These are phyloP conservation scores for Pseudogymnoascus sp. DNA, from an alignment of 2,329 filamentous ascomycete species.

Conservation along the genomic window DNA sequence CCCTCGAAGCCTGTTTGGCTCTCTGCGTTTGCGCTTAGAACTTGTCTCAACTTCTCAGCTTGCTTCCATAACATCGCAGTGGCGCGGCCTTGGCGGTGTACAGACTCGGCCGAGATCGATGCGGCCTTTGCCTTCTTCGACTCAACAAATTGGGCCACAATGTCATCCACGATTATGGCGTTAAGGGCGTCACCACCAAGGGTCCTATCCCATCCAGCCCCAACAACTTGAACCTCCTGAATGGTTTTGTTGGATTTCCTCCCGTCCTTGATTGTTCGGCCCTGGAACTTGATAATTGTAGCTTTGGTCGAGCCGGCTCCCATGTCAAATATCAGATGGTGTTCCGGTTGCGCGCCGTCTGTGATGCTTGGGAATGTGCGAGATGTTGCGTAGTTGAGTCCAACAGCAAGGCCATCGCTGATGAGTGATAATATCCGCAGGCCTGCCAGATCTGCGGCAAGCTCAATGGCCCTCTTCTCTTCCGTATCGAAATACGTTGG, in stretches of 20 bases:
- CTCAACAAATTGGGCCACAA: constrained; percentile 72
- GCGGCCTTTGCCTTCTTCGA: constrained; percentile 61
- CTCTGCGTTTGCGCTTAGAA: constrained; percentile 88
- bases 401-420: constrained; percentile 86
- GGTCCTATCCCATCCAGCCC: constrained; percentile 80
- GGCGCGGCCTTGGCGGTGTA: constrained; percentile 73
- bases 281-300: constrained; percentile 83
- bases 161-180: constrained; percentile 79
- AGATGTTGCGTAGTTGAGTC: constrained; percentile 88
- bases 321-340: constrained; percentile 96
- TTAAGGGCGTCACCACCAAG: constrained; percentile 89
- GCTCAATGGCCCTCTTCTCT: constrained; percentile 78
- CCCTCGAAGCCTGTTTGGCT: constrained; percentile 78
- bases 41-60: constrained; percentile 76
- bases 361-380: constrained; percentile 81
- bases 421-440: constrained; percentile 79
- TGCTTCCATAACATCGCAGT: constrained; percentile 91
- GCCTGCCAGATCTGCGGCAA: constrained; percentile 81
- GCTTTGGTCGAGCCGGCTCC: constrained; percentile 91
- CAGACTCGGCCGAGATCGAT: constrained; percentile 53
- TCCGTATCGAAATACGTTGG: constrained; percentile 86
- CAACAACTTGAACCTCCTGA: constrained; percentile 87
- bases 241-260: constrained; percentile 94
- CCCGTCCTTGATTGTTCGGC: constrained; percentile 80
- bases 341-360: constrained; percentile 78